A percentile compares a stretch with the other conserved stretches of the same genome.
Evolutionary conservation across 345 rosid genomes (phyloP).

Genomic region (Citrus unshiu): DNA sequence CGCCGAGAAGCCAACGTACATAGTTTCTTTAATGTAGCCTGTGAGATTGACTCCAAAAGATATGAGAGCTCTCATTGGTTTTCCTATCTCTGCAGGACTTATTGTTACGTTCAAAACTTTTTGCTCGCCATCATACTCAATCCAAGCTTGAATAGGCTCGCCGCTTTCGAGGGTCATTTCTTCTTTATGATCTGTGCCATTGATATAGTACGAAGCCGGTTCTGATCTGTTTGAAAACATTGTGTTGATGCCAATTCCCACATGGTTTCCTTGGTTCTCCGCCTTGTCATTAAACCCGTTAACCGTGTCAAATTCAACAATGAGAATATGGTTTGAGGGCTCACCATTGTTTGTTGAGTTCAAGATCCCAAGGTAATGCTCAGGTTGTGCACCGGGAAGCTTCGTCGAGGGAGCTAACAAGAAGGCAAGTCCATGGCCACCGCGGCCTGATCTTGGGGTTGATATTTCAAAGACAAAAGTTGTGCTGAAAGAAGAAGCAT

Average conservation of each 20-base stretch:
- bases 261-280: conserved; percentile 37
- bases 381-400: conserved; percentile 31
- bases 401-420: conserved; percentile 35
- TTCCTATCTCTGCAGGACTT: conserved; percentile 24
- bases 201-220: conserved; percentile 21
- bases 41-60: conserved; percentile 12
- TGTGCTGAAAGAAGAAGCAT: conserved; percentile 43
- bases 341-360: not conserved
- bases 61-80: conserved; percentile 51
- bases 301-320: conserved; percentile 62
- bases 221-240: conserved; percentile 17
- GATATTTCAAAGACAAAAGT: conserved; percentile 46
- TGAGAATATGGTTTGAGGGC: conserved; percentile 32
- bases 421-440: conserved; percentile 63
- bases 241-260: conserved; percentile 51
- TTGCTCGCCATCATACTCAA: conserved; percentile 53
- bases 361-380: conserved; percentile 49
- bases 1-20: conserved; percentile 74
- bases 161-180: conserved; percentile 38
- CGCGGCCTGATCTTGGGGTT: conserved; percentile 24
- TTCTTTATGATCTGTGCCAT: not conserved
- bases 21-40: conserved; percentile 13
- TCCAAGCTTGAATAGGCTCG: conserved; percentile 45
- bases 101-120: conserved; percentile 39
- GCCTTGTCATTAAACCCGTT: conserved; percentile 26